Percentiles rank a stretch among this genome's conserved stretches.
These are phyloP conservation scores for Senna tora DNA, from an alignment of 306 rosid species.

Conservation along the genomic window DNA sequence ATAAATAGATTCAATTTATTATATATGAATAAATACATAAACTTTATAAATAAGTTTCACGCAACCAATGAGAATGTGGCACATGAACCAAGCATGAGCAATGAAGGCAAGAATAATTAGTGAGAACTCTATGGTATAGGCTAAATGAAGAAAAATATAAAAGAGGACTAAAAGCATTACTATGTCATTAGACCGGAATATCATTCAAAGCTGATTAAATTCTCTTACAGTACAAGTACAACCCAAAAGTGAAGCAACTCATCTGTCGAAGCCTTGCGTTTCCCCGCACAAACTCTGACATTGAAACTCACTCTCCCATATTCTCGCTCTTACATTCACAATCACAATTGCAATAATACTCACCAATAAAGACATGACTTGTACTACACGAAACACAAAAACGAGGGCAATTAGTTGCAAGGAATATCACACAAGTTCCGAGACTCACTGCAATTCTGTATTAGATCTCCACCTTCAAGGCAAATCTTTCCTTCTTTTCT, in stretches of 20 bases:
- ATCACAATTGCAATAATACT: neutral
- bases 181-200: neutral
- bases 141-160: neutral
- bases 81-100: neutral
- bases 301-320: neutral
- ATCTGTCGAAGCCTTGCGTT: neutral
- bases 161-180: neutral
- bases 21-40: neutral
- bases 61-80: neutral
- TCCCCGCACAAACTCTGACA: neutral
- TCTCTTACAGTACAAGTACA: no score
- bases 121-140: neutral
- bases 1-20: neutral
- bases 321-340: no score
- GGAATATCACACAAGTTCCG: neutral
- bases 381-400: neutral
- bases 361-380: neutral
- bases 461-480: neutral
- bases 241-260: conserved; percentile 12
- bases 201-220: no score
- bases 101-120: conserved; percentile 5
- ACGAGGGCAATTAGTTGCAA: neutral
- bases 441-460: neutral
- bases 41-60: neutral
- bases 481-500: neutral